phyloP scores from a whole-genome alignment of 192 early-diverging fungal species.

The Thoreauomyces humboldtii region DNA sequence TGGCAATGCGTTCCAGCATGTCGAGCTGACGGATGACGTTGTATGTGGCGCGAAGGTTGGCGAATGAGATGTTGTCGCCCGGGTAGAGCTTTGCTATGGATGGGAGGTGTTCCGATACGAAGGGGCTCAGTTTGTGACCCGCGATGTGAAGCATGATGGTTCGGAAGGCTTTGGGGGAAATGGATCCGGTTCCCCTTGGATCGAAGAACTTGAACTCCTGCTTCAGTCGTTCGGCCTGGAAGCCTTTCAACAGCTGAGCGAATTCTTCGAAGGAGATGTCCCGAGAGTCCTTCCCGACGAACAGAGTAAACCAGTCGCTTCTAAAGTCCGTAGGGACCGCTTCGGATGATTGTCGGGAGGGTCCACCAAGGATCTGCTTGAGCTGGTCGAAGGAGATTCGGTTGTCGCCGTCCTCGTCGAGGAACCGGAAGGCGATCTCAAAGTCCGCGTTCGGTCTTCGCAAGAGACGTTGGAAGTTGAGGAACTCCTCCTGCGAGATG shows the following conservation, averaged over 20 bases:
- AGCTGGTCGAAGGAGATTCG: conserved; percentile 68
- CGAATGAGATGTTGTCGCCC: conserved; percentile 61
- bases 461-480: conserved; percentile 60
- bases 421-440: conserved; percentile 67
- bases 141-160: conserved; percentile 61
- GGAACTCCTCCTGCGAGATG: conserved; percentile 51
- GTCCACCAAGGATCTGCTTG: conserved; percentile 56
- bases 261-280: conserved; percentile 70
- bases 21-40: conserved; percentile 54
- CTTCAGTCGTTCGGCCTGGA: conserved; percentile 66
- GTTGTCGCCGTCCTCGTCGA: conserved; percentile 59
- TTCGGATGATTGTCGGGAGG: conserved; percentile 48
- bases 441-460: conserved; percentile 69
- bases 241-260: conserved; percentile 65
- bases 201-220: conserved; percentile 73
- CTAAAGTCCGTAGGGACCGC: conserved; percentile 68
- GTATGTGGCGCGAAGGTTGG: conserved; percentile 45
- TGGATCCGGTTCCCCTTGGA: conserved; percentile 59
- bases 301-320: conserved; percentile 71
- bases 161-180: conserved; percentile 57
- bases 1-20: conserved; percentile 64
- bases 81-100: conserved; percentile 58
- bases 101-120: conserved; percentile 62
- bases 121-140: conserved; percentile 64
- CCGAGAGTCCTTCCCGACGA: conserved; percentile 53